These are phyloP conservation scores for Phialemoniopsis sp. DNA, from an alignment of 2,329 filamentous ascomycete species.

Conservation along the genomic window DNA sequence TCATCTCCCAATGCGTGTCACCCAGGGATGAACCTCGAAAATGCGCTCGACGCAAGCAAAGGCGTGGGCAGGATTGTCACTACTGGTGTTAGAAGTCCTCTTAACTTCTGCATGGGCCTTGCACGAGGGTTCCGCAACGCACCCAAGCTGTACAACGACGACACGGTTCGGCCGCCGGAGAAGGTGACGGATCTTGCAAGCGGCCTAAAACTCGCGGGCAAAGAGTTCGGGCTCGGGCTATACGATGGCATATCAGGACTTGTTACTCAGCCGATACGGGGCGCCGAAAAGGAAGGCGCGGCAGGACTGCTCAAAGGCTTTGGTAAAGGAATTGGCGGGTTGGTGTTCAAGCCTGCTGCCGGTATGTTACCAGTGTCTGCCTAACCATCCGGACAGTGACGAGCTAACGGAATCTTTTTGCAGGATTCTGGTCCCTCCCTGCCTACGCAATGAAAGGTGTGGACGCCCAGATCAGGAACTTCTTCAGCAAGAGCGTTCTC, in stretches of 20 bases:
- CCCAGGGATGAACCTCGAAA: constrained; percentile 38
- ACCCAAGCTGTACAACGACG: constrained; percentile 79
- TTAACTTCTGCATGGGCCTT: constrained; percentile 79
- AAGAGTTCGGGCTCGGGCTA: constrained; percentile 72
- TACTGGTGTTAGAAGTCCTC: constrained; percentile 73
- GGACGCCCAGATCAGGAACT: constrained; percentile 70
- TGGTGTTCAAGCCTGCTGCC: constrained; percentile 78
- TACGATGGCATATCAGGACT: constrained; percentile 78
- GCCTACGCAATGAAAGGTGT: constrained; percentile 82
- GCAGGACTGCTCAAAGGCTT: constrained; percentile 70
- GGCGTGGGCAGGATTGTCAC: constrained; percentile 69
- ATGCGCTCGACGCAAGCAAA: constrained; percentile 60
- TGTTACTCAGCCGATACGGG: constrained; percentile 69
- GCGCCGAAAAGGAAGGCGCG: constrained; percentile 35
- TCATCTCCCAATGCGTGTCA: neutral
- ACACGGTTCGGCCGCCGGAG: constrained; percentile 72
- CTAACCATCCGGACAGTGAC: too few species aligned
- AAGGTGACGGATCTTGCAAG: constrained; percentile 75
- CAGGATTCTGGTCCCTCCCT: constrained; percentile 65
- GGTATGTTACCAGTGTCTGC: constrained; percentile 43
- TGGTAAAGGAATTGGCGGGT: constrained; percentile 75
- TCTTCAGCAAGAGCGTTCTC: constrained; percentile 65
- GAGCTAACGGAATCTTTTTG: constrained; percentile 3
- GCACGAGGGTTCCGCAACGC: constrained; percentile 87
- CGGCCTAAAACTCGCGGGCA: constrained; percentile 73